Evolutionary conservation across 1,139 yeast genomes (phyloP).

Genomic region (Blastobotrys aristatus): DNA sequence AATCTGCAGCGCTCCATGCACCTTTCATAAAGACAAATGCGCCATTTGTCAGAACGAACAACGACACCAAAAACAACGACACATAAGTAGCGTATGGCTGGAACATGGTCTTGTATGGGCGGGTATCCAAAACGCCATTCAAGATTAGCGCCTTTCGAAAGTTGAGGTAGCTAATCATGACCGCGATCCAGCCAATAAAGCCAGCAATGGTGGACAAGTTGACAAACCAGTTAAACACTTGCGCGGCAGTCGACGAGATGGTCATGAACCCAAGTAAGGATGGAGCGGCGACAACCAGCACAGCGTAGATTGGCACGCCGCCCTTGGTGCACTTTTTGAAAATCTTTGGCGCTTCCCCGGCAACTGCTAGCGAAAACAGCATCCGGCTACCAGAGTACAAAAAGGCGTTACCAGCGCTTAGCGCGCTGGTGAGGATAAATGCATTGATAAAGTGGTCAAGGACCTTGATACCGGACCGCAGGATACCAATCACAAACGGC

Average conservation of each 20-base stretch:
- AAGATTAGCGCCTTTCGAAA: constrained; percentile 46
- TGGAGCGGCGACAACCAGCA: constrained; percentile 47
- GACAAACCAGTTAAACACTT: constrained; percentile 51
- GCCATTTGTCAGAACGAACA: constrained; percentile 64
- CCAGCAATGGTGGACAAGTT: constrained; percentile 51
- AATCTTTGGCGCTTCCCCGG: constrained; percentile 72
- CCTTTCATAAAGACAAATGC: constrained; percentile 55
- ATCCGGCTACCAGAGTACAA: constrained; percentile 79
- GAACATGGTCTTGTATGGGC: constrained; percentile 42
- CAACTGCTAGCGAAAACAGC: constrained; percentile 74
- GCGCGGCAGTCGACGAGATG: constrained; percentile 35
- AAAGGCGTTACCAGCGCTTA: constrained; percentile 71
- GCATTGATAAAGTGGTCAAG: constrained; percentile 68
- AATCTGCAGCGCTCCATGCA: constrained; percentile 45
- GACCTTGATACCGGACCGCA: constrained; percentile 51
- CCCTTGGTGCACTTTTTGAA: constrained; percentile 66
- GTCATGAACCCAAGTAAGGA: constrained; percentile 45
- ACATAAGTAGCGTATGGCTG: constrained; percentile 48
- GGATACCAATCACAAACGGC: constrained; percentile 68
- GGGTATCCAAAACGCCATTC: constrained; percentile 25
- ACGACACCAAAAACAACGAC: constrained; percentile 41
- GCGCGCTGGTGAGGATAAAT: constrained; percentile 62
- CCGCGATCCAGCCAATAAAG: constrained; percentile 50
- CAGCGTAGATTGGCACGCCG: constrained; percentile 72
- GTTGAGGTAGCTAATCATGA: constrained; percentile 45